Evolutionary conservation across 164 flowering plant genomes (phyloP).

Genomic region (Vitis rotundifolia): DNA sequence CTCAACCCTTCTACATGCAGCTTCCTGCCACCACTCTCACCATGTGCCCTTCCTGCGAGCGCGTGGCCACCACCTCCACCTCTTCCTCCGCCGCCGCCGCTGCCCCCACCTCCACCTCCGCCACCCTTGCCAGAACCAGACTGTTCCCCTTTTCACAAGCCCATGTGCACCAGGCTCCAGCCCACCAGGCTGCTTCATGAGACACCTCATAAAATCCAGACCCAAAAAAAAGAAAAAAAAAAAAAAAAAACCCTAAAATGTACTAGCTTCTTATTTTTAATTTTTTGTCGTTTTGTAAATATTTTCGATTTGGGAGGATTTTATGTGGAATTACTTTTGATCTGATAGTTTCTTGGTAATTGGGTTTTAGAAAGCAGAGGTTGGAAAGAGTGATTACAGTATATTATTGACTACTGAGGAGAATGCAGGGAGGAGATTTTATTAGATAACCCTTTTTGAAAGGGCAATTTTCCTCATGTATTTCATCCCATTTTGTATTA

Average conservation of each 20-base stretch:
- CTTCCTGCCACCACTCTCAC: constrained; percentile 93
- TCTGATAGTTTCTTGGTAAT: too few species aligned
- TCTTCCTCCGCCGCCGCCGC: constrained; percentile 21
- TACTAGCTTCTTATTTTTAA: too few species aligned
- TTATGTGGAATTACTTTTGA: too few species aligned
- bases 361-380: too few species aligned
- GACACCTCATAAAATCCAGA: neutral
- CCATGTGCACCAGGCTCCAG: constrained; percentile 12
- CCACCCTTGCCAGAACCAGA: constrained; percentile 9
- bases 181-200: constrained; percentile 20
- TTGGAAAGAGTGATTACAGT: too few species aligned
- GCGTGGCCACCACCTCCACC: constrained; percentile 56
- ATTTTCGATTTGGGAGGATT: neutral
- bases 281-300: constrained; percentile 1
- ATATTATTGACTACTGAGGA: too few species aligned
- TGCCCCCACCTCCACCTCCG: constrained; percentile 12
- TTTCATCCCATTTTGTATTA: too few species aligned
- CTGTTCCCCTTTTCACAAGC: constrained; percentile 5
- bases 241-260: too few species aligned
- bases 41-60: constrained; percentile 93
- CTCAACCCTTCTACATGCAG: constrained; percentile 85
- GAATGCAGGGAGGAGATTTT: too few species aligned
- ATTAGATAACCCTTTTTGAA: neutral
- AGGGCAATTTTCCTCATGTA: too few species aligned
- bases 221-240: too few species aligned